These are phyloP conservation scores for Hypoxylon subgilvum DNA, from an alignment of 495 filamentous ascomycete species.

Conservation along the genomic window DNA sequence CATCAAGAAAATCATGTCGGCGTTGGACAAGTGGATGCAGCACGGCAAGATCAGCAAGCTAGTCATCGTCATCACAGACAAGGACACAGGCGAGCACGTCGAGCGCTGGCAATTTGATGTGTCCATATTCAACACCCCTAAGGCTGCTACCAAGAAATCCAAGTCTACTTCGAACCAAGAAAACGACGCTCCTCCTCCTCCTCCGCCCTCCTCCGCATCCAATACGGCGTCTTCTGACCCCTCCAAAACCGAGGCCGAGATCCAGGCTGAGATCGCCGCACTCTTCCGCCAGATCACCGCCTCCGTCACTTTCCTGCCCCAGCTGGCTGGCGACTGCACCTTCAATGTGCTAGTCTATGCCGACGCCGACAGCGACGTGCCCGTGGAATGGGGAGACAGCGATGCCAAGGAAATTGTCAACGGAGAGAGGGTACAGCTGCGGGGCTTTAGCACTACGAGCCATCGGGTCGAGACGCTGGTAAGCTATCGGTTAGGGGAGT, in stretches of 20 bases:
- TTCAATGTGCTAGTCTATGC: slow-evolving; percentile 99
- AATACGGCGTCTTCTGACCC: slow-evolving; percentile 44
- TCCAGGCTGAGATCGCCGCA: slow-evolving; percentile 91
- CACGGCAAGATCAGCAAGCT: slow-evolving; percentile 95
- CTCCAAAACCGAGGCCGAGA: slow-evolving; percentile 90
- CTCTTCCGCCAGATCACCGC: slow-evolving; percentile 98
- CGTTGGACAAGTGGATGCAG: slow-evolving; percentile 94
- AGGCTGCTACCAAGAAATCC: slow-evolving; percentile 54
- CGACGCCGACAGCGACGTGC: slow-evolving; percentile 94
- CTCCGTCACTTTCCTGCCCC: slow-evolving; percentile 93
- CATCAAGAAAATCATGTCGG: slow-evolving; percentile 97
- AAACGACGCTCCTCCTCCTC: slow-evolving; percentile 26
- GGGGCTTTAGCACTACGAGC: slow-evolving; percentile 93
- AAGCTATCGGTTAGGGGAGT: slow-evolving; percentile 74
- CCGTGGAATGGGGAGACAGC: slow-evolving; percentile 97
- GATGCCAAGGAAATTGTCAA: slow-evolving; percentile 97
- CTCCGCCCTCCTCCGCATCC: slow-evolving; percentile 26
- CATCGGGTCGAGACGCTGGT: slow-evolving; percentile 94
- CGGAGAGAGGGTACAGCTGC: slow-evolving; percentile 91
- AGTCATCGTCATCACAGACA: slow-evolving; percentile 92
- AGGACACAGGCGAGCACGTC: slow-evolving; percentile 93
- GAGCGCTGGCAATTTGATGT: slow-evolving; percentile 99
- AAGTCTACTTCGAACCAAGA: slow-evolving; percentile 61
- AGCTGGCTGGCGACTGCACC: slow-evolving; percentile 90
- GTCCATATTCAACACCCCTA: slow-evolving; percentile 72